Base-by-base conservation (phyloP, 2,329 filamentous ascomycete genomes). In the Dothideomycetes sp. region DNA sequence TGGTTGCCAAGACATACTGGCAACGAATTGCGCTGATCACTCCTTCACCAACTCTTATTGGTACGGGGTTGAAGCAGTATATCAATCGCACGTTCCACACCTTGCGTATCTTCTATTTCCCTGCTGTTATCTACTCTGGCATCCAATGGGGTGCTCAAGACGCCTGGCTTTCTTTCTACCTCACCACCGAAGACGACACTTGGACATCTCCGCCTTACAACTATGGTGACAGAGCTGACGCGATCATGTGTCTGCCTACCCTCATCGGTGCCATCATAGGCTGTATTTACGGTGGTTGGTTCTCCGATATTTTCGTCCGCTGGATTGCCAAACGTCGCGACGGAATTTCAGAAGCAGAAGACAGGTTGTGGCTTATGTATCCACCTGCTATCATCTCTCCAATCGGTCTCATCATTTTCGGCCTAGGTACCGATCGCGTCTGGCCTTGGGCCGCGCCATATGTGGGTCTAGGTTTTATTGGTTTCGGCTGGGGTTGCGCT, bases 91-190 rank as follows among this genome's bases (percentile, higher is more conserved):
- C 77, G 2, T 69, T 68, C 48, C 69, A 76, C 48, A 76, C 70
- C 0, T 57, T 76, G 36, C 67, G 71, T n/a, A 60, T 76, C 29
- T 76, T 76, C 51, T 64, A 65, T 2, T 76, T 76, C 45, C 73
- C 73, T 0, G 73, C 73, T 1, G 71, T 76, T 8, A 64, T 73
- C 47, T 76, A 70, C 46, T 70, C 71, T 3, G 73, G 73, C 7
- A 54, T 76, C 17, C 73, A 76, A 50, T 77, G 73, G 73, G 73
- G 73, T 4, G 63, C 70, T 20, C 74, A 77, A 53, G 73, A 76
- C 47, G 71, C 73, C n/a, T 76, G 73, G 57, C 57, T 78, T 16
- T 71, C 70, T 1, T 76, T 78, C 52, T 76, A 77, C 47, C 60
- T 75, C 22, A 77, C 73, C 0, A 64, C 76, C 1, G 65, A 75